phyloP scores from a whole-genome alignment of 139 green algal genomes.

The Chlorella ohadii region DNA sequence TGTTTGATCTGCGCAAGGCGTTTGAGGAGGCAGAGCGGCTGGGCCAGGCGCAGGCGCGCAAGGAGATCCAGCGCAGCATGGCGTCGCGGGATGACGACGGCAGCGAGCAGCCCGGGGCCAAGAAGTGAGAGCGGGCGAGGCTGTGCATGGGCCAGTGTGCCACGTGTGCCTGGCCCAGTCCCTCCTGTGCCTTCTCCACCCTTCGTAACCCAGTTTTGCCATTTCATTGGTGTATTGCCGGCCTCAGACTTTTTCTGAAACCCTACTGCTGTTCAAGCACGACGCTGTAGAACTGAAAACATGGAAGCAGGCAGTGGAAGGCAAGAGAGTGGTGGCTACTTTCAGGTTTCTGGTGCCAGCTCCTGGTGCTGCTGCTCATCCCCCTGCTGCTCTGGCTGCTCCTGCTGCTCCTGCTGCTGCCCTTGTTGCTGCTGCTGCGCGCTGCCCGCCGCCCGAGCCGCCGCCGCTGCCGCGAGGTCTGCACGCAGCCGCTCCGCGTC shows the following conservation, averaged over 20 bases:
- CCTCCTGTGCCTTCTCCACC: not conserved
- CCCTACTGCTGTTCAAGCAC: too few relatives aligned
- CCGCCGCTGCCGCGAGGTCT: not conserved
- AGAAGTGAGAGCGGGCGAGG: not conserved
- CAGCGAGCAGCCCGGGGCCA: not conserved
- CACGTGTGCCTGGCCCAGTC: too few relatives aligned
- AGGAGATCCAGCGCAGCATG: constrained; percentile 12
- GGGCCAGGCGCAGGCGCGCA: constrained; percentile 23
- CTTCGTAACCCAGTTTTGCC: not conserved
- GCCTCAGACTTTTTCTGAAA: too few relatives aligned
- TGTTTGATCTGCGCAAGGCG: constrained; percentile 34
- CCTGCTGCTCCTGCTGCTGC: not conserved
- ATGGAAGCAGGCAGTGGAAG: not conserved
- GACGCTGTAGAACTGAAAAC: not conserved
- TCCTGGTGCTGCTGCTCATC: not conserved
- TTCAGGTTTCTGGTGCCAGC: not conserved
- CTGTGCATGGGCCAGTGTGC: too few relatives aligned
- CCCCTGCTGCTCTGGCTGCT: not conserved
- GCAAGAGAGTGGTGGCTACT: too few relatives aligned
- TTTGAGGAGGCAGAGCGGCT: constrained; percentile 48
- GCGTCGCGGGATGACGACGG: not conserved
- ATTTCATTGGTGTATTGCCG: not conserved
- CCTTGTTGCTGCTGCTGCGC: not conserved
- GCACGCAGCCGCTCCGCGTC: not conserved
- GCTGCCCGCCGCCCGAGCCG: not conserved